Evolutionary conservation across 495 filamentous ascomycete species (phyloP), one percentile per base, ranked within the genome.

Genomic region (Penicillium atrosanguineum): DNA sequence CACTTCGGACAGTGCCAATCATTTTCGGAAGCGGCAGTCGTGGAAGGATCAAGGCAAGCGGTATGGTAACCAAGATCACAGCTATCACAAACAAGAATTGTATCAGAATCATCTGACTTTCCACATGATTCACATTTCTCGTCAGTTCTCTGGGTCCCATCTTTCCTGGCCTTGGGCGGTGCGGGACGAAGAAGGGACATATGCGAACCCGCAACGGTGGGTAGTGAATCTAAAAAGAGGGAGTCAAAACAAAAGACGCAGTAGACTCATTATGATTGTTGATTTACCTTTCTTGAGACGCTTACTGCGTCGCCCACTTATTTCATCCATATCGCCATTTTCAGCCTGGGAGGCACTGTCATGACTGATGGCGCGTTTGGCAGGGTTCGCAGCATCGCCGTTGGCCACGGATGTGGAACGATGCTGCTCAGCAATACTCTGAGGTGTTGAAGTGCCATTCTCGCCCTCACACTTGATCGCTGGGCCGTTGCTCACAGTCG

Each of bases 1-100:
- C 94, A 99, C 63, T 90, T 84, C 9, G 94, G 89, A 62, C 94
- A 99, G 66, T 97, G 91, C 94, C 94, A 99, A 55, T 99, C 94
- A 43, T 83, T 83, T 50, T 95, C 90, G 0, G 91, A 88, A 42
- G 84, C 82, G 20, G 77, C 72, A 52, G 88, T 86, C n/a, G 95
- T 76, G 3, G 86, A 87, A 19, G 91, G 92, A 54, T 97, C 94
- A 16, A 99, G 80, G 57, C 94, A 99, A 40, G 83, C 76, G 54
- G 83, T 87, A 64, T 99, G 94, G 59, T 95, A 97, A 8, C 87
- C 87, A 59, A 86, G 78, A 44, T 97, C 93, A 62, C 94, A 99
- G 56, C 89, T 89, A 51, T 97, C 94, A 71, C 94, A 99, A n/a
- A 89, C 72, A 2, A 95, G 73, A 36, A 97, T 78, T 20, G 83